These are phyloP conservation scores for Aureobasidium leucospermi DNA, from an alignment of 2,329 filamentous ascomycete species.

Conservation along the genomic window DNA sequence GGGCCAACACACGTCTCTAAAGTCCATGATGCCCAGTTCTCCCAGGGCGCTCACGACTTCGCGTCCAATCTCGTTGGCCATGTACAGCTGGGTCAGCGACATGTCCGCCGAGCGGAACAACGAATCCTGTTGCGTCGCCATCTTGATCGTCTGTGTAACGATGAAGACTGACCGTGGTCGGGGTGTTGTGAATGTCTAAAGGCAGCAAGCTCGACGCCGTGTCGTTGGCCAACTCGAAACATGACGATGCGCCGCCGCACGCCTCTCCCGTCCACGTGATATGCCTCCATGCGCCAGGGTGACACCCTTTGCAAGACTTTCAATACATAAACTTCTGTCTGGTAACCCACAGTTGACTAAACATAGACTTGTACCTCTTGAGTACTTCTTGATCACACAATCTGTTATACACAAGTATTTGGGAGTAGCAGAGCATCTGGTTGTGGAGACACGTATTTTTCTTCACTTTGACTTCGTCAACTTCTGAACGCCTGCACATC, in stretches of 20 bases:
- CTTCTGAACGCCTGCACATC: too few relatives aligned
- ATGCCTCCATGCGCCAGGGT: not conserved
- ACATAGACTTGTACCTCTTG: too few relatives aligned
- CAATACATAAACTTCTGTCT: too few relatives aligned
- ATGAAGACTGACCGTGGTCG: not conserved
- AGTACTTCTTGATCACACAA: too few relatives aligned
- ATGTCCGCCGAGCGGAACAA: slow-evolving; percentile 99
- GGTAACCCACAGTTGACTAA: too few relatives aligned
- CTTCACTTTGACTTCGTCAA: too few relatives aligned
- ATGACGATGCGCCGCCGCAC: not conserved
- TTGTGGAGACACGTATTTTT: too few relatives aligned
- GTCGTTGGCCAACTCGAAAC: slow-evolving; percentile 1
- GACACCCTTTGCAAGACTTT: not conserved
- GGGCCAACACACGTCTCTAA: slow-evolving; percentile 71
- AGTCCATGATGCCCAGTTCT: slow-evolving; percentile 93
- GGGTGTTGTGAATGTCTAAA: not conserved
- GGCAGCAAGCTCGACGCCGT: slow-evolving; percentile 8
- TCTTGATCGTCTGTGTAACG: slow-evolving; percentile 28
- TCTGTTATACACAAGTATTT: too few relatives aligned
- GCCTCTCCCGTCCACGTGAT: not conserved
- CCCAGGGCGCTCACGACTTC: slow-evolving; percentile 95
- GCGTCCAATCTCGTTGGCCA: slow-evolving; percentile 95
- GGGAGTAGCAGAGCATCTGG: too few relatives aligned
- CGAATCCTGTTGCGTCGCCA: slow-evolving; percentile 68
- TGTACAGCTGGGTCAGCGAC: slow-evolving; percentile 99